Base-by-base conservation (phyloP, 805 yeast genomes). In the Yarrowia yakushimensis region DNA sequence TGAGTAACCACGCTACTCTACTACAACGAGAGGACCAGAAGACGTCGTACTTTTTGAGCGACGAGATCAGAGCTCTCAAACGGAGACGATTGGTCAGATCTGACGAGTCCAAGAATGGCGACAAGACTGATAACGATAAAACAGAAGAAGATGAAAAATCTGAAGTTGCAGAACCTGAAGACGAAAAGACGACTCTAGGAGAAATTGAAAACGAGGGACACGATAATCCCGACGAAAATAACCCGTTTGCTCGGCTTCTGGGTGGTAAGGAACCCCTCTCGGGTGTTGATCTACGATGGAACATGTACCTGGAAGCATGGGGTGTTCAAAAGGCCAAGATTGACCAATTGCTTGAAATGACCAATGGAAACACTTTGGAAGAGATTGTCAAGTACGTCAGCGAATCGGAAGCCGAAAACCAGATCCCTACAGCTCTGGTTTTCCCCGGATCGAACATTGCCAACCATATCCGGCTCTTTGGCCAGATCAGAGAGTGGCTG, bases 211-310 rank as follows among this genome's bases (percentile, higher is more conserved):
- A 48, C n/a, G 59, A 52, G 18, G 59, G 59, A 25, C 43, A 34
- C 13, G 59, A 52, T 6, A 34, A 52, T 17, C 31, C 31, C 4
- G 59, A 34, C 31, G 59, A 34, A 22, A 25, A 66, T 3, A 65
- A 73, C 7, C 83, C 84, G 12, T 79, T 81, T 69, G 73, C 78
- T 8, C 69, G 72, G 48, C 69, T 82, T 7, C 64, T 81, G 37
- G 75, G 76, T 17, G 84, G 83, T 0, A 65, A 72, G 15, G 85
- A 82, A 67, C 73, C 80, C 1, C 62, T 66, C 4, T 72, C 70
- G 1, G 74, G 76, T 61, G 73, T 76, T 23, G 63, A 70, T 20
- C 67, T 73, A 34, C 68, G 85, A 65, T 78, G 81, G 77, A 72
- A 74, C 33, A 65, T 79, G 39, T 82, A 76, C 65, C 67, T 73